Conservation (phyloP, 2,329 filamentous ascomycete species). For the Cadophora sp. region DNA sequence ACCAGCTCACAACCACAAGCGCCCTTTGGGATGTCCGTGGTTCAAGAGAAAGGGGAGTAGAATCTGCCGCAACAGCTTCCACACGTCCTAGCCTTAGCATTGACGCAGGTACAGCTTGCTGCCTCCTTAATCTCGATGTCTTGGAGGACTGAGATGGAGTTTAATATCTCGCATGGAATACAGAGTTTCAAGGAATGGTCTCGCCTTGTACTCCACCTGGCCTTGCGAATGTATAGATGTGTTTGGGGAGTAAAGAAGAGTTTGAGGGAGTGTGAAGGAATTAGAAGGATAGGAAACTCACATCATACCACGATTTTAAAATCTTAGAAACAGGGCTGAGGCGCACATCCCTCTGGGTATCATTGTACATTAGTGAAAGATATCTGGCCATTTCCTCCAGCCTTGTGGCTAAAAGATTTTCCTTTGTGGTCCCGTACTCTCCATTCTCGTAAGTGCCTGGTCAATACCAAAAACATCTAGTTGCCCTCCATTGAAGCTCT, state of each 20-base stretch:
- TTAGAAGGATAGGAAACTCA: not conserved
- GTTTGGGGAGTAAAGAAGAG: not conserved
- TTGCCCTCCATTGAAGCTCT: constrained; percentile 35
- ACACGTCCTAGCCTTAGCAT: constrained; percentile 32
- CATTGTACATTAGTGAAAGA: constrained; percentile 28
- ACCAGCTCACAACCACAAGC: constrained; percentile 18
- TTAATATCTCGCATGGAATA: constrained; percentile 76
- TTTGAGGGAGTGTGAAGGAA: not conserved
- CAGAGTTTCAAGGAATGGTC: constrained; percentile 76
- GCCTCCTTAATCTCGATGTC: constrained; percentile 22
- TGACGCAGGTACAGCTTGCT: constrained; percentile 37
- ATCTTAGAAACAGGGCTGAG: not conserved
- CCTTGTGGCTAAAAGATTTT: constrained; percentile 33
- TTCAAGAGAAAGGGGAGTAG: constrained; percentile 28
- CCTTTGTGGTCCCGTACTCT: constrained; percentile 42
- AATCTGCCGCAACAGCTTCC: constrained; percentile 35
- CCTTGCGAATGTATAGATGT: constrained; percentile 61
- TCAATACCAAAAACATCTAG: constrained; percentile 72
- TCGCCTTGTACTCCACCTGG: constrained; percentile 80
- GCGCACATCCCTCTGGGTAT: constrained; percentile 28
- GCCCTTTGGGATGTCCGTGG: not conserved
- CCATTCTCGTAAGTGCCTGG: constrained; percentile 62
- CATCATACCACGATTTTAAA: constrained; percentile 13
- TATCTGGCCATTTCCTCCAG: constrained; percentile 16
- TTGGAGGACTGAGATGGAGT: constrained; percentile 28